Evolutionary conservation across 2,329 filamentous ascomycete genomes (phyloP).

Genomic region (Cercospora zeina): DNA sequence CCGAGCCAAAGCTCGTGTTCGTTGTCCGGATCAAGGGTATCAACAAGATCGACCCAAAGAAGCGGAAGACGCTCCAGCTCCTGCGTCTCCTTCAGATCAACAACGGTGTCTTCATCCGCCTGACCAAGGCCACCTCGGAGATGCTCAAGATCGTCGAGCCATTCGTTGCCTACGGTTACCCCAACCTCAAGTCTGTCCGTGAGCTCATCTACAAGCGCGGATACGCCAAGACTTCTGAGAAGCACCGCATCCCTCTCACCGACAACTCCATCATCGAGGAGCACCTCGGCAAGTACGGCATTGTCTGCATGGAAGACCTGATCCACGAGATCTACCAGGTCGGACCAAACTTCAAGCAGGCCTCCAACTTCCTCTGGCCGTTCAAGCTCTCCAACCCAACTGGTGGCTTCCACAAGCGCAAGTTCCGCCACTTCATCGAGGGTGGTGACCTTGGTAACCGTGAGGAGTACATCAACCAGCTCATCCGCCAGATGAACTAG

Average conservation of each 20-base stretch:
- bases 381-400: constrained; percentile 99
- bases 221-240: constrained; percentile 91
- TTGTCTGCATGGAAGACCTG: constrained; percentile 98
- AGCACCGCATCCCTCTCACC: constrained; percentile 93
- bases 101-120: constrained; percentile 96
- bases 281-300: constrained; percentile 95
- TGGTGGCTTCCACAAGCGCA: constrained; percentile 91
- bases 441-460: constrained; percentile 98
- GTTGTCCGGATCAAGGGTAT: constrained; percentile 99
- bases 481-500: constrained; percentile 99
- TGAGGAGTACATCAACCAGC: constrained; percentile 94
- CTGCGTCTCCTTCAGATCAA: constrained; percentile 99
- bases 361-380: constrained; percentile 98
- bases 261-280: constrained; percentile 98
- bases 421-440: constrained; percentile 99
- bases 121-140: constrained; percentile 96
- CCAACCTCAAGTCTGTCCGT: constrained; percentile 98
- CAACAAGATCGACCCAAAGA: constrained; percentile 99
- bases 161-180: constrained; percentile 98
- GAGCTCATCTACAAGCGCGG: constrained; percentile 99
- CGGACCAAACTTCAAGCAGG: constrained; percentile 97
- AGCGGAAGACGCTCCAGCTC: constrained; percentile 99
- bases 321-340: constrained; percentile 99
- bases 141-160: constrained; percentile 99
- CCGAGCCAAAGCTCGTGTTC: constrained; percentile 95